Evolutionary conservation across 2,329 filamentous ascomycete species (phyloP), one percentile per base, ranked within the genome.

Genomic region (Aspergillus sp.): DNA sequence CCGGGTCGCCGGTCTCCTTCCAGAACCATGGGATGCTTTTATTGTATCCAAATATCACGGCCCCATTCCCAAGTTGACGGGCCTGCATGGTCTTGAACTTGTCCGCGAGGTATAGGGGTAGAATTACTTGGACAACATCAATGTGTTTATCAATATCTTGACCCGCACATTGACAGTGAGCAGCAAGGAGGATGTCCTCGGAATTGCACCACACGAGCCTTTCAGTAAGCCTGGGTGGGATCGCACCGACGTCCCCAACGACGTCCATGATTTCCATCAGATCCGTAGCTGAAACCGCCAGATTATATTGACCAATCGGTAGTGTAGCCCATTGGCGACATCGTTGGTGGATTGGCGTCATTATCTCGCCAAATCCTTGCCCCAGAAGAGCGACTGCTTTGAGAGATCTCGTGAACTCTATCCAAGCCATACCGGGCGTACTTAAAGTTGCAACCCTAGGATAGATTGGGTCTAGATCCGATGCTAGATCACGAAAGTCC

Each of bases 401-500:
- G 2, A 75, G 62, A 13, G 68, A 65, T 57, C 71, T 62, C 3
- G 66, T 68, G 22, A 77, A 72, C 50, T 76, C 72, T 17, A 74
- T 60, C 75, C 75, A 77, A 1, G 65, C 65, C 45, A 66, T 67
- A 0, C 70, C 72, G 3, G 22, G 31, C 1, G 64, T 49, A 17
- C 63, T n/a, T 8, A 71, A 41, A 0, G 52, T 64, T 1, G 64
- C 56, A 2, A 62, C 59, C 8, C 70, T 63, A 1, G 71, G 68
- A 8, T 66, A 66, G 3, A 72, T 31, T 2, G 66, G 67, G 19
- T 71, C 70, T 23, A 62, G 52, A 3, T 68, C 61, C 6, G 49
- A 63, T 19, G 64, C 67, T 3, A 71, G 55, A 11, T 69, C 66
- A 5, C 68, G 66, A 34, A 76, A 71, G 46, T 76, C 74, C 54